Base-by-base conservation (phyloP, 257 asterid species). In the Primulina tabacum region DNA sequence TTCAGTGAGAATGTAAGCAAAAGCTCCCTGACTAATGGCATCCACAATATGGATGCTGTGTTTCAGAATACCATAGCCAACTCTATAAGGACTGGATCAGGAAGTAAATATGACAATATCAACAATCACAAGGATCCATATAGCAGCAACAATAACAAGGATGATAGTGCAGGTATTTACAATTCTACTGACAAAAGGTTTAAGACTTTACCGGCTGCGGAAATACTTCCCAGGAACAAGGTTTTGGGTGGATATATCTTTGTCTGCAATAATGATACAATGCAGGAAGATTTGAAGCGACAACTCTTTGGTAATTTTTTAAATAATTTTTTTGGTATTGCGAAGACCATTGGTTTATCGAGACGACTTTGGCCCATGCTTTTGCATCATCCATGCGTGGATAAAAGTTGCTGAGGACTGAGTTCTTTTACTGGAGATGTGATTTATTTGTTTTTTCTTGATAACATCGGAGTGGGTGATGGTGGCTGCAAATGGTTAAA, bases 231-330 rank as follows among this genome's bases (percentile, higher is more conserved):
- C 4, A 86, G 95, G 85, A 85, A 90, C 71, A 96, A 90, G 86
- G 87, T 87, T 71, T 91, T 93, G 33, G 99, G 99, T 72, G 99
- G 96, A 71, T 93, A 93, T 77, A 93, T 89, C 70, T 90, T 90
- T 78, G 99, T 93, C 57, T 93, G 99, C 86, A 93, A 93, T 87
- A 89, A 93, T 62, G 99, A 93, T 71, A 93, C 97, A 0, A 90
- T 90, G 97, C 96, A 90, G 73, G 99, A 93, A 81, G 99, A 93
- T 83, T 53, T 93, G 80, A 93, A 90, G 83, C 81, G 97, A 59
- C 96, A 83, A 34, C 90, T 93, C 11, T 93, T 93, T 67, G 99
- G 99, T 93, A 87, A 82, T 72, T 62, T 65, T 14, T 16, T 14
- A 1, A 38, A 1, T 38, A 33, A 28, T 28, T 33, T 35, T 35